Evolutionary conservation across 2,329 filamentous ascomycete species (phyloP).

Genomic region (Microcyclosporella mali): DNA sequence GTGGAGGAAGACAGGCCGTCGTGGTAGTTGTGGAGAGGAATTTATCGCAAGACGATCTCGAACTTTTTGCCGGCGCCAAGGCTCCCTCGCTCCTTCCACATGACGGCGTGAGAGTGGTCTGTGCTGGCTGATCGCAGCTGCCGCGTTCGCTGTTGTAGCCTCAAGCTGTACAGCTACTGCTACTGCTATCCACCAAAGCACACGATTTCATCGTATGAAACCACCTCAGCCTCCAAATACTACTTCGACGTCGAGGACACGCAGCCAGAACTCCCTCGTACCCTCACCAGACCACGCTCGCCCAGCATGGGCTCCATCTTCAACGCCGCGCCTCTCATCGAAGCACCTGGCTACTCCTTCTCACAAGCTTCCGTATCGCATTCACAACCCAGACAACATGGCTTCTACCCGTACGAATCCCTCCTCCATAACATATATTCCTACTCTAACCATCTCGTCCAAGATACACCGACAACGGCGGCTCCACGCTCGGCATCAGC

Average conservation of each 20-base stretch:
- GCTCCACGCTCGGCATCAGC: slow-evolving; percentile 89
- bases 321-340: slow-evolving; percentile 44
- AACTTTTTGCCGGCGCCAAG: slow-evolving; percentile 8
- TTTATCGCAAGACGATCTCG: slow-evolving; percentile 2
- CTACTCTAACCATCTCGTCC: slow-evolving; percentile 9
- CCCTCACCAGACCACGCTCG: slow-evolving; percentile 1
- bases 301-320: slow-evolving; percentile 51
- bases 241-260: slow-evolving; percentile 1
- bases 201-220: not conserved
- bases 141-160: slow-evolving; percentile 15
- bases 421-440: not conserved
- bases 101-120: not conserved
- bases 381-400: slow-evolving; percentile 57
- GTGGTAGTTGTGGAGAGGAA: not conserved
- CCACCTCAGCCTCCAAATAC: not conserved
- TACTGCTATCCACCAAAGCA: slow-evolving; percentile 8
- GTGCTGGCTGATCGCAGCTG: slow-evolving; percentile 1
- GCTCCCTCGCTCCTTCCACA: too few species aligned
- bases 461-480: slow-evolving; percentile 98
- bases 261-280: not conserved
- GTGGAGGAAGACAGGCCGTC: not conserved
- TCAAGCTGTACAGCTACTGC: slow-evolving; percentile 6
- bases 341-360: slow-evolving; percentile 57
- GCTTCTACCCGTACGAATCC: slow-evolving; percentile 80
- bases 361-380: slow-evolving; percentile 42